phyloP scores from a whole-genome alignment of 164 flowering plant genomes.

The Liquidambar formosana region DNA sequence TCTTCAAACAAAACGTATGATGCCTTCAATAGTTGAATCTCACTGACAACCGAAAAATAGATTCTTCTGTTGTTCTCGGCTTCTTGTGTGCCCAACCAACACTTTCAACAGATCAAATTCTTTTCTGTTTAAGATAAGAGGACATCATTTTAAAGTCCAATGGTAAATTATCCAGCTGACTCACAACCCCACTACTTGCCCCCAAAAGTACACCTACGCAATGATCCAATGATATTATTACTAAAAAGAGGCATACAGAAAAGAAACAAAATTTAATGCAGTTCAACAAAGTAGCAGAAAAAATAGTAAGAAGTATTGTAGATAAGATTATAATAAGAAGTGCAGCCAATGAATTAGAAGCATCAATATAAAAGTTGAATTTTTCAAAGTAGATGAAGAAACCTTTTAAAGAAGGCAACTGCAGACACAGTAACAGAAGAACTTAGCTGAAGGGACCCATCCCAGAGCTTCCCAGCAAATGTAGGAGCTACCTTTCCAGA shows the following conservation, averaged over 20 bases:
- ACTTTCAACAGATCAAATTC: neutral
- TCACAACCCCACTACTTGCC: neutral
- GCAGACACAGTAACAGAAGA: slow-evolving; percentile 41
- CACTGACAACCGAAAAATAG: neutral
- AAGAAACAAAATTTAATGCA: neutral
- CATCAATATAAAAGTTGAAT: neutral
- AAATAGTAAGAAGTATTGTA: neutral
- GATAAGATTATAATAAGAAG: neutral
- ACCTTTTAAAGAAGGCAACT: slow-evolving; percentile 66
- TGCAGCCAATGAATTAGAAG: neutral
- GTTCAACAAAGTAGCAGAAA: neutral
- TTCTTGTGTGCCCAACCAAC: too few species aligned
- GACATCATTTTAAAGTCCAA: neutral
- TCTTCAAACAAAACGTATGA: neutral
- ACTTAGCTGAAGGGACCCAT: slow-evolving; percentile 57
- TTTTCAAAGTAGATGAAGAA: slow-evolving; percentile 13
- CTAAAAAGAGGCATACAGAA: neutral
- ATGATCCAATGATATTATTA: neutral
- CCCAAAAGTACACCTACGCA: neutral
- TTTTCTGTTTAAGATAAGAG: neutral
- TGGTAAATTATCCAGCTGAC: neutral
- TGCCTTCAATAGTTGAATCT: neutral
- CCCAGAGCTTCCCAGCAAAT: slow-evolving; percentile 53
- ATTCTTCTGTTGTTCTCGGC: neutral
- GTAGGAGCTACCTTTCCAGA: slow-evolving; percentile 25